phyloP scores from a whole-genome alignment of 2,329 filamentous ascomycete species.

The Allantophomopsis cytisporea region DNA sequence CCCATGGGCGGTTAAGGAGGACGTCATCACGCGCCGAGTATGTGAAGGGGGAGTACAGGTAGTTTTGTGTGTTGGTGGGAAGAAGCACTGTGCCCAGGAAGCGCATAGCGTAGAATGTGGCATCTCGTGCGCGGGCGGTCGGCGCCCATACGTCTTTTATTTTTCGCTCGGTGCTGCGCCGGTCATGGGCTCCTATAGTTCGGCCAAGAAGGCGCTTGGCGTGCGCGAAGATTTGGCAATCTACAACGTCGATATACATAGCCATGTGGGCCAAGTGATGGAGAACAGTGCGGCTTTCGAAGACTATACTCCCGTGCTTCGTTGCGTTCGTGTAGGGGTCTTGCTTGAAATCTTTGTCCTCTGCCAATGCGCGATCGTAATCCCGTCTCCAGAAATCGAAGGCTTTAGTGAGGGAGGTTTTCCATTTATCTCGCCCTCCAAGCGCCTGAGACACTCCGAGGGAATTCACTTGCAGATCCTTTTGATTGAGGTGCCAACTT shows the following conservation, averaged over 20 bases:
- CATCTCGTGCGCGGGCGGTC: slow-evolving; percentile 76
- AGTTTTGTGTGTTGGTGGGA: slow-evolving; percentile 32
- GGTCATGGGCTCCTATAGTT: slow-evolving; percentile 70
- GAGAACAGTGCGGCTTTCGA: slow-evolving; percentile 77
- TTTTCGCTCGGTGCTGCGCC: slow-evolving; percentile 63
- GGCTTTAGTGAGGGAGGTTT: slow-evolving; percentile 67
- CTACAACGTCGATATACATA: slow-evolving; percentile 94
- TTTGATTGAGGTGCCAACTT: slow-evolving; percentile 95
- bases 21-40: slow-evolving; percentile 85
- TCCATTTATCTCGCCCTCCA: slow-evolving; percentile 85
- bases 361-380: slow-evolving; percentile 64
- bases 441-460: slow-evolving; percentile 67
- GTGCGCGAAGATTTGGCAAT: slow-evolving; percentile 90
- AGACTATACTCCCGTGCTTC: slow-evolving; percentile 57
- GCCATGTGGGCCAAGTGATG: slow-evolving; percentile 96
- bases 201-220: slow-evolving; percentile 76
- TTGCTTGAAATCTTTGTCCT: slow-evolving; percentile 36
- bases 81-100: slow-evolving; percentile 79
- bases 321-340: slow-evolving; percentile 40
- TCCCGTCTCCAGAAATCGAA: slow-evolving; percentile 92
- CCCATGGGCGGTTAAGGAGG: slow-evolving; percentile 85
- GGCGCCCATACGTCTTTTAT: slow-evolving; percentile 88
- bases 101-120: slow-evolving; percentile 81
- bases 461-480: slow-evolving; percentile 83
- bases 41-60: slow-evolving; percentile 20